Conservation (phyloP, 148 eudicot genomes). For the Limonium bicolor region DNA sequence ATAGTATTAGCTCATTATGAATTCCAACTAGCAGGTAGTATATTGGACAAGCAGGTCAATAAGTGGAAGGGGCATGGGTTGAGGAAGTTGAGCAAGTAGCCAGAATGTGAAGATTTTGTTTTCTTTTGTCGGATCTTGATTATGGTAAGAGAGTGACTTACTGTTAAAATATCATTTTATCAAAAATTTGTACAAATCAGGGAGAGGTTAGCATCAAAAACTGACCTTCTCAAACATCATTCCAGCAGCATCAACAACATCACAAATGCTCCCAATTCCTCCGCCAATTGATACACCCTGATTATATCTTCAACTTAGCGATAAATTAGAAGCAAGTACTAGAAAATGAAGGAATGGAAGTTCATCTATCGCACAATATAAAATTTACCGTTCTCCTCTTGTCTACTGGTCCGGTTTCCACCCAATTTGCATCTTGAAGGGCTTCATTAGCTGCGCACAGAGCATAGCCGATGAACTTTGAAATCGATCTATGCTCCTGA, state of each 20-base stretch:
- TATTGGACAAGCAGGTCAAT: no score
- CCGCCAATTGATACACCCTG: conserved; percentile 98
- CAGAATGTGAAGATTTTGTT: no score
- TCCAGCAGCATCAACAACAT: conserved; percentile 78
- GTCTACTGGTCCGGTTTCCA: conserved; percentile 38
- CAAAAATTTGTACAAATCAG: no score
- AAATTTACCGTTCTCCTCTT: conserved; percentile 68
- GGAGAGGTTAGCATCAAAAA: no score
- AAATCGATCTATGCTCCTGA: conserved; percentile 72
- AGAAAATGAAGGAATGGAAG: conserved; percentile 1
- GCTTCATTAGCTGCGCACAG: conserved; percentile 96
- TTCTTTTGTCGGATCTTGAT: no score
- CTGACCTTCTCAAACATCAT: conserved; percentile 83
- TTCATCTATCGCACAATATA: conserved; percentile 2
- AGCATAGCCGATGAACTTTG: conserved; percentile 92
- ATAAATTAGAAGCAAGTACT: not conserved
- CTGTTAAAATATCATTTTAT: no score
- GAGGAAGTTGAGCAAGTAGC: no score
- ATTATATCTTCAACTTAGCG: conserved; percentile 17
- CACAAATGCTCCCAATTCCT: conserved; percentile 87
- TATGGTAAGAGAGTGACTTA: no score
- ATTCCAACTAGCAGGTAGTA: no score
- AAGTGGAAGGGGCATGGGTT: no score
- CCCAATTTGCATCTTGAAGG: conserved; percentile 85
- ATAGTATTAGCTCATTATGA: no score